Percentiles rank a stretch among this genome's conserved stretches.
Evolutionary conservation across 2,329 filamentous ascomycete genomes (phyloP).

Genomic region (Pleomassaria siparia): DNA sequence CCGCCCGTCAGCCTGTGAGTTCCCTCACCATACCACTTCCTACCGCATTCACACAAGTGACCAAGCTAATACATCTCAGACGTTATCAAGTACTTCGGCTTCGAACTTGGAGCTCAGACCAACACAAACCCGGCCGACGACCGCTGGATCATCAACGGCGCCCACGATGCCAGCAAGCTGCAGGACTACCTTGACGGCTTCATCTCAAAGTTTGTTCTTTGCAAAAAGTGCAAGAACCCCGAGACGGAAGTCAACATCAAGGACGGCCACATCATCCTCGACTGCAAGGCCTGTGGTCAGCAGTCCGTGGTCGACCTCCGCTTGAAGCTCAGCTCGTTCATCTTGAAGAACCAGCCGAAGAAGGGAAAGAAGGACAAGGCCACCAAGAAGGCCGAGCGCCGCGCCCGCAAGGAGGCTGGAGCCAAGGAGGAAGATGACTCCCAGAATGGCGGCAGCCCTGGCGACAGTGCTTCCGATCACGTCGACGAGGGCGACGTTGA

Average conservation of each 20-base stretch:
- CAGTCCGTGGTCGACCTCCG: slow-evolving; percentile 88
- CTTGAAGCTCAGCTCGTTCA: slow-evolving; percentile 95
- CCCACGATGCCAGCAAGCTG: slow-evolving; percentile 90
- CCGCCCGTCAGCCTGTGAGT: slow-evolving; percentile 75
- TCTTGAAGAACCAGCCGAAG: slow-evolving; percentile 93
- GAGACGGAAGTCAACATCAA: slow-evolving; percentile 97
- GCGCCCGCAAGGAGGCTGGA: slow-evolving; percentile 75
- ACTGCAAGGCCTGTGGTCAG: slow-evolving; percentile 98
- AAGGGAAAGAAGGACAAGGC: slow-evolving; percentile 96
- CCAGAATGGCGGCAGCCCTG: slow-evolving; percentile 61
- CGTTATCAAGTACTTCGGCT: slow-evolving; percentile 99
- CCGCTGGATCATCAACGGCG: slow-evolving; percentile 99
- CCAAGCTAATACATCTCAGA: slow-evolving; percentile 44
- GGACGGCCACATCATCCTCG: slow-evolving; percentile 85
- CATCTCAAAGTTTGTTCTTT: slow-evolving; percentile 98
- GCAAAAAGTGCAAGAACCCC: slow-evolving; percentile 99
- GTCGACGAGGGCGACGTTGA: slow-evolving; percentile 65
- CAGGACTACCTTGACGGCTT: slow-evolving; percentile 98
- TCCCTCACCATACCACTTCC: slow-evolving; percentile 1
- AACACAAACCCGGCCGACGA: slow-evolving; percentile 97
- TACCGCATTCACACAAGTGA: slow-evolving; percentile 6
- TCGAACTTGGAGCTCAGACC: slow-evolving; percentile 97
- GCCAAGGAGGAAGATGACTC: slow-evolving; percentile 57
- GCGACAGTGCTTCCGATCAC: slow-evolving; percentile 68
- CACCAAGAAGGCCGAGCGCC: slow-evolving; percentile 83